Evolutionary conservation across 1,139 yeast genomes (phyloP), one percentile per base, ranked within the genome.

Genomic region (Hemisphaericaspora xylofermentans): DNA sequence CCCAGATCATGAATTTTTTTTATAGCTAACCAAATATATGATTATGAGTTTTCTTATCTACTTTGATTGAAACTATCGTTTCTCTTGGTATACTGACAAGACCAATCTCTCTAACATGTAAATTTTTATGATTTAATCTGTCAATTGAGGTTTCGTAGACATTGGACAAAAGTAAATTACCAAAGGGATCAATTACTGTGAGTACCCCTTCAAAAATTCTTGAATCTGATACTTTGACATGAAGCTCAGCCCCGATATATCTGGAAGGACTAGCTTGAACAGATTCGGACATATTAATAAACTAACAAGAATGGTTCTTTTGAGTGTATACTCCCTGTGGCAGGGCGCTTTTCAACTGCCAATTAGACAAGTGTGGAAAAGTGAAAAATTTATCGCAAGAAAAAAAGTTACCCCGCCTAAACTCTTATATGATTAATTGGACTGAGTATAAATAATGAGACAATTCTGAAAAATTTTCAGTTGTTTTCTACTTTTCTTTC

Each of bases 151-250:
- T 60, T 45, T 72, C 77, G 42, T 49, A 58, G 3, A 63, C 67
- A 44, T 68, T 61, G 12, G 70, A 60, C 39, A 72, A 44, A 14
- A 72, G 56, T 36, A 72, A 47, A 47, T 72, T 71, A 1, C 78
- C 78, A 55, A 70, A 72, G 1, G 76, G 76, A 46, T 72, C 78
- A 15, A 71, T 61, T 4, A 64, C 76, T 1, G 75, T 66, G 33
- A 72, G 55, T 2, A 66, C 53, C 1, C 78, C 78, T 29, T 66
- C 68, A 17, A 72, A 50, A 1, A 56, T 51, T 34, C 77, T 52
- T 3, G 57, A 47, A 41, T 72, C 76, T 2, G 49, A 51, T 35
- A 70, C 53, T 13, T 51, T 49, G 15, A 72, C 50, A 35, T 58
- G 56, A 28, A 72, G 51, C 31, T 49, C 57, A 15, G 61, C 43